Evolutionary conservation across 1,284 basidiomycete genomes (phyloP), one percentile per base, ranked within the genome.

Genomic region (Exobasidium cylindrosporum): DNA sequence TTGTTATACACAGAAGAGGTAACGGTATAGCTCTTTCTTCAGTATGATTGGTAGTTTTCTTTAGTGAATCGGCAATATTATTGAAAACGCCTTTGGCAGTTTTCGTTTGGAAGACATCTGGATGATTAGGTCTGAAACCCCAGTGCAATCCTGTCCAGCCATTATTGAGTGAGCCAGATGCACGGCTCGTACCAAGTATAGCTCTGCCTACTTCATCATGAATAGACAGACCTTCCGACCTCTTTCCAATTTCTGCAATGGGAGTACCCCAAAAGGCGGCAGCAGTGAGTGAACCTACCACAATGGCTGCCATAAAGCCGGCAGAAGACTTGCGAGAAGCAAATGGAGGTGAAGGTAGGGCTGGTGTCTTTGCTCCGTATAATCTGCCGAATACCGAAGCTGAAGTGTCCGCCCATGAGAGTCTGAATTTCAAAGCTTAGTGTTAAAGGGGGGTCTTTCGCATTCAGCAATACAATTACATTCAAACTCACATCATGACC

Each of bases 321-420:
- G 94, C 95, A 7, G 92, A 81, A 4, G 90, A 90, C 81, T 95
- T 95, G 72, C 90, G 87, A 0, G 87, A 85, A 0, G 91, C 90
- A 59, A 94, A 85, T 0, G 90, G 90, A 21, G 92, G 83, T 81
- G 78, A 75, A 1, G 89, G 90, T 1, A 97, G 87, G 7, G 85
- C 87, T 1, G 88, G 87, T 0, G 93, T 95, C 67, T 84, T 83
- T 13, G 83, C 82, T 23, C 92, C 92, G 80, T 87, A 92, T 45
- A 92, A 83, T 26, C 95, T 88, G 45, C 95, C 95, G 65, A 97
- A 84, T 4, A 92, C 92, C 2, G 93, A 96, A 0, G 95, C 95
- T 14, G 91, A 87, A 0, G 95, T 97, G 82, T 98, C 95, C 2
- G 92, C 93, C 91, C 95, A 97, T 29, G 93, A 94, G 49, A 98